Conservation (phyloP, 2,329 filamentous ascomycete species). For the Phyllachora maydis region DNA sequence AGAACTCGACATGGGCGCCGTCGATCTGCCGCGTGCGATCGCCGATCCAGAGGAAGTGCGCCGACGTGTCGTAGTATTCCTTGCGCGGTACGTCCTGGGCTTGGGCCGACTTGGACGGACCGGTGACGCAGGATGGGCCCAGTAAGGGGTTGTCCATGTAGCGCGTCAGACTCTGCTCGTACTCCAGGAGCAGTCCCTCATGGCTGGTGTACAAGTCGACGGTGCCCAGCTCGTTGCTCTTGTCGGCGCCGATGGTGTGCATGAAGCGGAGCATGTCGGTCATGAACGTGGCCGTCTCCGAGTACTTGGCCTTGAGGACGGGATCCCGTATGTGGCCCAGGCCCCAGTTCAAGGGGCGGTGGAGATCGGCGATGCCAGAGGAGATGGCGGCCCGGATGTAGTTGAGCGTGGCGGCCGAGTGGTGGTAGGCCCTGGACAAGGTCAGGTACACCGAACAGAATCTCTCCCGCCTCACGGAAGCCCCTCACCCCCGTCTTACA, state of each 20-base stretch:
- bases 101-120: background rate
- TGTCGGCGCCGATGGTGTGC: conserved; percentile 78
- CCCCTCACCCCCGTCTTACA: too few species aligned
- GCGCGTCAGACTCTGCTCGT: conserved; percentile 75
- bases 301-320: conserved; percentile 68
- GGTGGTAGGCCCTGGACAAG: conserved; percentile 64
- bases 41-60: conserved; percentile 96
- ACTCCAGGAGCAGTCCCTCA: conserved; percentile 83
- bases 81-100: conserved; percentile 14
- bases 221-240: conserved; percentile 64
- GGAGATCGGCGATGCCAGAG: conserved; percentile 81
- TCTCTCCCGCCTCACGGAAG: too few species aligned
- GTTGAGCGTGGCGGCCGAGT: conserved; percentile 87
- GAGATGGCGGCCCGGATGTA: conserved; percentile 70
- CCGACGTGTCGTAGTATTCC: conserved; percentile 82
- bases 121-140: conserved; percentile 16
- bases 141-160: conserved; percentile 29
- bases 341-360: conserved; percentile 86
- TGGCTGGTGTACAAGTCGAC: conserved; percentile 93
- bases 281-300: conserved; percentile 64
- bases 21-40: conserved; percentile 88
- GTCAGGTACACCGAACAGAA: too few species aligned
- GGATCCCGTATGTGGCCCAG: conserved; percentile 80
- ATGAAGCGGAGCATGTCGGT: conserved; percentile 88
- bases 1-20: conserved; percentile 91